Conservation (phyloP, 208 protist species). For the Crithidia mellificae region DNA sequence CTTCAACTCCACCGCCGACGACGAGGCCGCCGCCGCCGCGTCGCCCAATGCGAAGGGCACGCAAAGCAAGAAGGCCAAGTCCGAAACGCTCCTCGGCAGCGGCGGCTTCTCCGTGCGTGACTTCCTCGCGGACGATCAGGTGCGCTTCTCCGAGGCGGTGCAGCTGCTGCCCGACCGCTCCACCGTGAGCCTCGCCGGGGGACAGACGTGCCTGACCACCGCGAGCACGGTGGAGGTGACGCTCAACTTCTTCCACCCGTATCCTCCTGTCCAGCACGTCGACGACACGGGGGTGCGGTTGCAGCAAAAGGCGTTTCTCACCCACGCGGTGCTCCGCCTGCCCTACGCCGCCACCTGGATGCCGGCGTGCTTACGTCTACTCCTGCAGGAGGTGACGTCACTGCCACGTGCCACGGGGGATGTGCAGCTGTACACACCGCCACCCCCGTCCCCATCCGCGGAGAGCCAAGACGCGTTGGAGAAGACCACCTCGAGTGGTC, state of each 20-base stretch:
- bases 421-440: constrained; percentile 37
- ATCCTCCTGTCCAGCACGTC: constrained; percentile 63
- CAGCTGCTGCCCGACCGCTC: constrained; percentile 36
- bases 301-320: constrained; percentile 47
- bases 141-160: constrained; percentile 43
- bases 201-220: constrained; percentile 50
- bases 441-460: constrained; percentile 27
- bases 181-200: constrained; percentile 22
- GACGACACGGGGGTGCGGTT: constrained; percentile 37
- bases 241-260: constrained; percentile 69
- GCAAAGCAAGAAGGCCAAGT: constrained; percentile 2
- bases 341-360: constrained; percentile 68
- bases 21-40: not conserved
- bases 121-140: constrained; percentile 49
- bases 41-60: not conserved
- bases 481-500: constrained; percentile 12
- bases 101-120: constrained; percentile 57
- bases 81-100: constrained; percentile 42
- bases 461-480: constrained; percentile 5
- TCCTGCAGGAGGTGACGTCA: constrained; percentile 47
- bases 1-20: constrained; percentile 11
- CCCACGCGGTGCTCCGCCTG: constrained; percentile 66
- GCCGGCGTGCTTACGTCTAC: constrained; percentile 35
- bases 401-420: constrained; percentile 26
- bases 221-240: constrained; percentile 47